These are phyloP conservation scores for Monosporozyma siamensis DNA, from an alignment of 805 yeast genomes.

Conservation along the genomic window DNA sequence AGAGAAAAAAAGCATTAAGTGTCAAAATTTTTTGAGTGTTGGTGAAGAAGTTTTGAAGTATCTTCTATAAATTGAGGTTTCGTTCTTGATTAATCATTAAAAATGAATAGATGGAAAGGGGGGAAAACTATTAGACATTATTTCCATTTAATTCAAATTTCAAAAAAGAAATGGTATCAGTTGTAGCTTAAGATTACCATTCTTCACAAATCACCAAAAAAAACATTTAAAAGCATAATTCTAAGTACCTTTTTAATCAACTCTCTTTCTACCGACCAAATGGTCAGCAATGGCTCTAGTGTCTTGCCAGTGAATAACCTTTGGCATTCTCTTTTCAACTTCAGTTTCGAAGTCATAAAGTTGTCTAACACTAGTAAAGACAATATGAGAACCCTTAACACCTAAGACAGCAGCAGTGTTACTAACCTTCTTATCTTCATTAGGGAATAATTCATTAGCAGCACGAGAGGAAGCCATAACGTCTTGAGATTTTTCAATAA, in stretches of 20 bases:
- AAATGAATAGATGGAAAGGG: background rate
- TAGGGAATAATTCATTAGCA: constrained; percentile 23
- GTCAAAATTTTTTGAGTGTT: too few relatives aligned
- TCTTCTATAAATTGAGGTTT: background rate
- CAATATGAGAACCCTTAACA: constrained; percentile 65
- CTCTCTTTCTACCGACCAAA: constrained; percentile 61
- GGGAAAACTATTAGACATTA: constrained; percentile 2
- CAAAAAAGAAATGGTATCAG: background rate
- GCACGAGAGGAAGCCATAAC: constrained; percentile 25
- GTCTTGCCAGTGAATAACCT: constrained; percentile 72
- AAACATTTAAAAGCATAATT: too few relatives aligned
- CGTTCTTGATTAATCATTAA: background rate
- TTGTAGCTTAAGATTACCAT: too few relatives aligned
- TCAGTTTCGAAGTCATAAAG: constrained; percentile 86
- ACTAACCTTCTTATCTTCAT: constrained; percentile 28
- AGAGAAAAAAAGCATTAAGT: background rate
- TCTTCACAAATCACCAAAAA: too few relatives aligned
- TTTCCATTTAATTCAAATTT: background rate
- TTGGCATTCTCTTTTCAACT: constrained; percentile 74
- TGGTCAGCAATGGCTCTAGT: constrained; percentile 73
- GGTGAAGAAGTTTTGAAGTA: background rate
- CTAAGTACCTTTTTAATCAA: too few relatives aligned
- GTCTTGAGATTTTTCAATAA: constrained; percentile 41
- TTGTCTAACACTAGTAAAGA: constrained; percentile 61
- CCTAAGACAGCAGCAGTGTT: constrained; percentile 78